Evolutionary conservation across 148 eudicot genomes (phyloP), one percentile per base, ranked within the genome.

Genomic region (Vaccinium vitisidaea): DNA sequence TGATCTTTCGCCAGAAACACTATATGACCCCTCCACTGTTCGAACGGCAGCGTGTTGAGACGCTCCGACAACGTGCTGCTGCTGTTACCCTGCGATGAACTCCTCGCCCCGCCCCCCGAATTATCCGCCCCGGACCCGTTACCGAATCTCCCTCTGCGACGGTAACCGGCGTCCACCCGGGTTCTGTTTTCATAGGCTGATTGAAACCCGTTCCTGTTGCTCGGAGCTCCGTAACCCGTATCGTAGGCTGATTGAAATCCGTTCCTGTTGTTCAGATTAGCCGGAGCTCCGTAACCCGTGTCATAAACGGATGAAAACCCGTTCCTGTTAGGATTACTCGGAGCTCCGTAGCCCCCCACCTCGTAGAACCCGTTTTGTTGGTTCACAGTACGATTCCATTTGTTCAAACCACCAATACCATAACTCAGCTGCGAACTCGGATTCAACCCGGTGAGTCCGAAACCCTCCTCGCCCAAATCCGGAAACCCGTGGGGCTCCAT

Each of bases 1-100:
- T 84, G 89, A 58, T 91, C 88, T 27, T 46, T 90, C 0, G 90
- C 89, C 77, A 82, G 7, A 15, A 2, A 13, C 1, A 65, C 43
- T 1, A 87, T 73, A 61, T 46, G 74, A 1, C 88, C 90, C 39
- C 84, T 84, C 77, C 84, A 11, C 9, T 84, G 87, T 8, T 82
- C 14, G 3, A 79, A 69, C 75, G 67, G 74, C 74, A 6, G 30
- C 74, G 18, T 27, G 18, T 13, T 12, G 7, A 69, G 74, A 1
- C 74, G 8, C 39, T 69, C 74, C 39, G 74, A 69, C 19, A 79
- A 9, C 1, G 30, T 0, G 27, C 48, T 15, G 27, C 48, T 15
- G 46, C 46, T 5, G 46, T 43, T 43, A 43, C 46, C 46, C 46
- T 43, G 46, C 46, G 46, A 43, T 43, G 70, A 52, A 2, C 50